A percentile compares a stretch with the other conserved stretches of the same genome.
Evolutionary conservation across 2,329 filamentous ascomycete genomes (phyloP).

Genomic region (Lecanicillium sp.): DNA sequence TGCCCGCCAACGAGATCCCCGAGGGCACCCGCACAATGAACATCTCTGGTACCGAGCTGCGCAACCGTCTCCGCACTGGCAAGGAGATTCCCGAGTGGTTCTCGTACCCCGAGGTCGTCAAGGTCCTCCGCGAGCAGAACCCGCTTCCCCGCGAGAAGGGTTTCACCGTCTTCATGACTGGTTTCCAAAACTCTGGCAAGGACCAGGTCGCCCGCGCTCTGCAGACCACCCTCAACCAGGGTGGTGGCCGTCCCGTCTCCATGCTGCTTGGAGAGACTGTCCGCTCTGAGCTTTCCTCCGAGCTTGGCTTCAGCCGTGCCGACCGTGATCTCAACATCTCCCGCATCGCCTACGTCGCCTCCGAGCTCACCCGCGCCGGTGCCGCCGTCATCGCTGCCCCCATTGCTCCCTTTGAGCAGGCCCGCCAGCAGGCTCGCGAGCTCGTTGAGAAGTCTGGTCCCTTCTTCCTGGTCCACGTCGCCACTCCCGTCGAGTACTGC

Average conservation of each 20-base stretch:
- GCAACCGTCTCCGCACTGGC: conserved; percentile 81
- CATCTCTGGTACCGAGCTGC: conserved; percentile 86
- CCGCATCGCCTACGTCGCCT: conserved; percentile 92
- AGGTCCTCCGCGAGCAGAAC: conserved; percentile 92
- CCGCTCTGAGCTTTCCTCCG: conserved; percentile 83
- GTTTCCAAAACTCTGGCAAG: conserved; percentile 95
- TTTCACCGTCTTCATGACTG: conserved; percentile 97
- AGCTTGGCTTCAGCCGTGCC: conserved; percentile 89
- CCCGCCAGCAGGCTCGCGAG: conserved; percentile 72
- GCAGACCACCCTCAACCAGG: conserved; percentile 96
- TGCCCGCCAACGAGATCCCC: conserved; percentile 82
- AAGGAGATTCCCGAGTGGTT: conserved; percentile 98
- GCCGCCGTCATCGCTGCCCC: conserved; percentile 94
- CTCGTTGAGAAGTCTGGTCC: conserved; percentile 80
- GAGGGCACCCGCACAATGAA: conserved; percentile 78
- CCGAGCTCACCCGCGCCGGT: conserved; percentile 87
- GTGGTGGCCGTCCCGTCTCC: conserved; percentile 89
- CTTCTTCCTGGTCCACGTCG: conserved; percentile 94
- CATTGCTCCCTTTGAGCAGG: conserved; percentile 85
- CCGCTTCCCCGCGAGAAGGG: conserved; percentile 86
- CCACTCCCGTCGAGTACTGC: conserved; percentile 83
- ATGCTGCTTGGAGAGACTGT: conserved; percentile 95
- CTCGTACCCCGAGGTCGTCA: conserved; percentile 98
- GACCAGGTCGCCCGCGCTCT: conserved; percentile 92
- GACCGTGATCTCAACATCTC: conserved; percentile 94